Evolutionary conservation across 1,284 basidiomycete species (phyloP).

Genomic region (Hemileia vastatrix): DNA sequence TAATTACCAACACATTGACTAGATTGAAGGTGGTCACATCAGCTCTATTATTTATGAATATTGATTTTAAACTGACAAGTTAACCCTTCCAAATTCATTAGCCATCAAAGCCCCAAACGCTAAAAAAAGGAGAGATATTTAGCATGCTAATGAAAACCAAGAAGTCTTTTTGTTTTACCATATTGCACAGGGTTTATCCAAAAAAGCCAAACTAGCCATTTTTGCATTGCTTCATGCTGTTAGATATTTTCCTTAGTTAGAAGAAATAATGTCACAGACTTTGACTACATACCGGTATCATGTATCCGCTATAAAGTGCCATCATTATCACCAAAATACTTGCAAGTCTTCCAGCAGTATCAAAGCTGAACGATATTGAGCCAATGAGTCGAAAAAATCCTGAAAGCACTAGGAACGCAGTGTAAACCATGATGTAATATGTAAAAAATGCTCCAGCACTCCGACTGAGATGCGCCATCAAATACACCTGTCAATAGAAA

Average conservation of each 20-base stretch:
- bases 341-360: slow-evolving; percentile 50
- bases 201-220: slow-evolving; percentile 42
- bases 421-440: slow-evolving; percentile 43
- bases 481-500: slow-evolving; percentile 25
- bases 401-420: slow-evolving; percentile 36
- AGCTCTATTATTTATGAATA: slow-evolving; percentile 26
- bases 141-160: no score
- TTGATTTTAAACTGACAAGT: slow-evolving; percentile 28
- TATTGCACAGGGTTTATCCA: slow-evolving; percentile 58
- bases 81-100: slow-evolving; percentile 72
- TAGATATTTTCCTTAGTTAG: neutral
- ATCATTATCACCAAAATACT: slow-evolving; percentile 34
- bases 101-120: slow-evolving; percentile 67
- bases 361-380: slow-evolving; percentile 47
- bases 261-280: neutral
- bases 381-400: slow-evolving; percentile 50
- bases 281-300: slow-evolving; percentile 22
- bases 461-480: slow-evolving; percentile 47
- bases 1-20: slow-evolving; percentile 27
- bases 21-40: slow-evolving; percentile 23
- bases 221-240: neutral
- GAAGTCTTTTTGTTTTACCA: no score
- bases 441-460: slow-evolving; percentile 50
- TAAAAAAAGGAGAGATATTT: slow-evolving; percentile 57
- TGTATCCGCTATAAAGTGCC: slow-evolving; percentile 29